Base-by-base conservation (phyloP, 2,329 filamentous ascomycete genomes). In the Cladobotryum protrusum region DNA sequence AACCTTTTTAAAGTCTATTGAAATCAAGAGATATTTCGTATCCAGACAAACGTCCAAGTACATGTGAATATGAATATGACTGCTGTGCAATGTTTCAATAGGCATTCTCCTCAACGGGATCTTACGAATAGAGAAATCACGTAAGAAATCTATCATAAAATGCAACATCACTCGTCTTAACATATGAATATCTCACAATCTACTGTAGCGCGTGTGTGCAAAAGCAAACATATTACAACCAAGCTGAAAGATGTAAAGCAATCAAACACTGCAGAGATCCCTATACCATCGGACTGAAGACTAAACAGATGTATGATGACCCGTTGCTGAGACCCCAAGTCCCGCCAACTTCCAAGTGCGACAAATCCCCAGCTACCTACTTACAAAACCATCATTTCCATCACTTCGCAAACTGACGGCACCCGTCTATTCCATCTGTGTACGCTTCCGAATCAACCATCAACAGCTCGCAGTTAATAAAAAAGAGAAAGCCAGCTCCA, bases 301-400 rank as follows among this genome's bases (percentile, higher is more conserved):
- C 58, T 57, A 59, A 61, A 63, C 59, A 63, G 54, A 72, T 73
- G 65, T 71, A 73, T 72, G 65, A 72, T 71, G 69, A 72, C 67
- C 64, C 64, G 64, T 70, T 67, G 63, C 67, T 61, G 61, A 64
- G 65, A 65, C 64, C 64, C 63, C 63, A 65, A 65, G 58, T 61
- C 64, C 62, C 65, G 58, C 43, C 53, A 57, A 51, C 48, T 50
- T 55, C 50, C 49, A 49, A 54, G 50, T 47, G 52, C 53, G 34
- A 56, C 55, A 50, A 50, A 50, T 53, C 48, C 56, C 53, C 50
- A 43, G 43, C 46, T 52, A 51, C 45, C 49, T 51, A 51, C 49
- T 39, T 51, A 47, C 49, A 29, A 29, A 29, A 51, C 35, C 39
- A 36, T 32, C 34, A 18, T 34, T n/a, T 35, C 44, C 37, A 40